These are phyloP conservation scores for Ettlia oleoabundans DNA, from an alignment of 139 green algal genomes.

Conservation along the genomic window DNA sequence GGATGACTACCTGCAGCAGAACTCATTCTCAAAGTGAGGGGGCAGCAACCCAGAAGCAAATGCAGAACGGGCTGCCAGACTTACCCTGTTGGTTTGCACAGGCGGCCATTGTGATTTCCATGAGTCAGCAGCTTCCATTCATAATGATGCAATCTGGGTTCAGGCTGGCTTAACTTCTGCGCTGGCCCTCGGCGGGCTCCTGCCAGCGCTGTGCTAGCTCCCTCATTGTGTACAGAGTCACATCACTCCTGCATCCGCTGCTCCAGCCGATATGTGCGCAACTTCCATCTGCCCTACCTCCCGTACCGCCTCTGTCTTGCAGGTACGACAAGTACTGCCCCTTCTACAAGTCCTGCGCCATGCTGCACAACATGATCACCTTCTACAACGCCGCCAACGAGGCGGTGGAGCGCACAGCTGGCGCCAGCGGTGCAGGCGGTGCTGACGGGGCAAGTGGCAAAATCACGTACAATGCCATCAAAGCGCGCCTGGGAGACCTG, in stretches of 20 bases:
- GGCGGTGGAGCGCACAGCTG: conserved; percentile 88
- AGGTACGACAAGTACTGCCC: conserved; percentile 94
- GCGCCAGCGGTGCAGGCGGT: conserved; percentile 55
- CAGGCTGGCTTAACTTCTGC: no score
- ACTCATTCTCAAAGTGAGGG: conserved; percentile 95
- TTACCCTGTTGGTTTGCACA: no score
- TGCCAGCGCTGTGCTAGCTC: no score
- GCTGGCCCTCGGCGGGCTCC: no score
- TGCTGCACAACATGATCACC: conserved; percentile 96
- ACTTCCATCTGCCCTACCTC: neutral
- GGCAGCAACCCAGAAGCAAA: no score
- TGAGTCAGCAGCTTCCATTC: no score
- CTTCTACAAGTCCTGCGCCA: conserved; percentile 98
- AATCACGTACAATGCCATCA: conserved; percentile 98
- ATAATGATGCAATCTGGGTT: no score
- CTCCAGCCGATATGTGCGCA: no score
- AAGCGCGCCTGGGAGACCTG: conserved; percentile 89
- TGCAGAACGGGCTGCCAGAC: no score
- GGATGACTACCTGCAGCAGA: conserved; percentile 99
- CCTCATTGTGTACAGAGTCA: no score
- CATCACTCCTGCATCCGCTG: no score
- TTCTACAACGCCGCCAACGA: conserved; percentile 83
- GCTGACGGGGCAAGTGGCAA: conserved; percentile 58
- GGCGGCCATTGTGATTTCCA: no score
- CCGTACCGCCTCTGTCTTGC: neutral